Evolutionary conservation across 352 stramenopile genomes (phyloP).

Genomic region (Pythium phragmitis): DNA sequence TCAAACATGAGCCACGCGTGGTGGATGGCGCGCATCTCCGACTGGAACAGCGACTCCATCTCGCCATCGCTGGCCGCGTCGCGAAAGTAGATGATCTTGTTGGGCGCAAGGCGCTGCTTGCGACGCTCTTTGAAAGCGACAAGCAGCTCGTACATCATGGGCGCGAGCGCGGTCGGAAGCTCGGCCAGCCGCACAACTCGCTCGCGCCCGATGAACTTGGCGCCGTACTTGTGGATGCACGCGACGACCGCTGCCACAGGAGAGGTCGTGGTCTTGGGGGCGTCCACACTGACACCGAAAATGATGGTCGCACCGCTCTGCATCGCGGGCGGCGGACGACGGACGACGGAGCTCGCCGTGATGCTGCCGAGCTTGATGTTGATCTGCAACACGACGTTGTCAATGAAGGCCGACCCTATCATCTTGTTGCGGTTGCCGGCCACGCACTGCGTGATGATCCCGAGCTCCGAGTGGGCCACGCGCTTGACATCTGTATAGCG

Average conservation of each 20-base stretch:
- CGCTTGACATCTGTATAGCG: not conserved
- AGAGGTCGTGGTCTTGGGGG: not conserved
- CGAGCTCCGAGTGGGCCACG: not conserved
- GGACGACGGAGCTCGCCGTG: not conserved
- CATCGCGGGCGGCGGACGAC: not conserved
- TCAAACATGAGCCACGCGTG: too few relatives aligned
- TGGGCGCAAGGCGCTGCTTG: not conserved
- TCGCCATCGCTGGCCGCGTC: not conserved
- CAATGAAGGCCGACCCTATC: not conserved
- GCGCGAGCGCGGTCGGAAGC: not conserved
- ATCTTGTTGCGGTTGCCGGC: not conserved
- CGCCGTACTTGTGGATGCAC: conserved; percentile 1
- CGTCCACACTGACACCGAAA: conserved; percentile 3
- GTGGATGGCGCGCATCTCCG: too few relatives aligned
- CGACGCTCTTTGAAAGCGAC: not conserved
- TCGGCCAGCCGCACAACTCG: not conserved
- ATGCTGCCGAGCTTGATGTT: conserved; percentile 1
- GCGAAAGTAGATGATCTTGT: conserved; percentile 12
- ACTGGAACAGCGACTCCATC: not conserved
- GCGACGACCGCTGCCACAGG: not conserved
- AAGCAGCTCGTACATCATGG: conserved; percentile 6
- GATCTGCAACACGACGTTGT: conserved; percentile 1
- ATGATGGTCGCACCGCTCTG: not conserved
- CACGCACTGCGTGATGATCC: not conserved
- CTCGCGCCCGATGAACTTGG: conserved; percentile 1